A percentile compares a stretch with the other conserved stretches of the same genome.
phyloP scores from a whole-genome alignment of 106 monocot genomes.

The Allium cepa region DNA sequence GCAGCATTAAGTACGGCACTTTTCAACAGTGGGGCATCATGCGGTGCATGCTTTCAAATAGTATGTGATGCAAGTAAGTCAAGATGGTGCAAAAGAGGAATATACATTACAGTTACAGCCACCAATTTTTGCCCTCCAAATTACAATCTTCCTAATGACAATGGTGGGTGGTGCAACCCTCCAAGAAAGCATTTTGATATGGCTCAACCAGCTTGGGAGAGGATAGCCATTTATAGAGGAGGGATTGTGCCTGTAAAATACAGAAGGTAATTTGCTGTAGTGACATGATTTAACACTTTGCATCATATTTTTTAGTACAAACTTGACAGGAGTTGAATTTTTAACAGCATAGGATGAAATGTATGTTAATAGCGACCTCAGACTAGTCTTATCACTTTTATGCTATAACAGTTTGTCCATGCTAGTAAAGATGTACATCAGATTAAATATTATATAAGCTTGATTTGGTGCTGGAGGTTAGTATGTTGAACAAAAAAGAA shows the following conservation, averaged over 20 bases:
- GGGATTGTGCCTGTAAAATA: constrained; percentile 64
- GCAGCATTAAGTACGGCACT: constrained; percentile 77
- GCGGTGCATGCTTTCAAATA: constrained; percentile 45
- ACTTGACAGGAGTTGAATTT: not conserved
- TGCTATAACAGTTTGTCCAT: too few relatives aligned
- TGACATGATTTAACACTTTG: not conserved
- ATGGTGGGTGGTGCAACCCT: constrained; percentile 68
- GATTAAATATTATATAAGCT: too few relatives aligned
- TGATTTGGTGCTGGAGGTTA: too few relatives aligned
- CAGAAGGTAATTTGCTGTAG: constrained; percentile 21
- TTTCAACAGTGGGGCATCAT: constrained; percentile 50
- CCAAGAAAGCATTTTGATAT: constrained; percentile 56
- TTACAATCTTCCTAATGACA: constrained; percentile 40
- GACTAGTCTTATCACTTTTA: too few relatives aligned
- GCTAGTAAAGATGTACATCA: too few relatives aligned
- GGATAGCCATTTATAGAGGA: constrained; percentile 26
- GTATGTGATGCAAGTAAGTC: constrained; percentile 18
- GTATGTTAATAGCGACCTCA: too few relatives aligned
- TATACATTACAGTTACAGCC: constrained; percentile 36
- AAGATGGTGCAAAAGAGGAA: constrained; percentile 40
- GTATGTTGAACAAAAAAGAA: too few relatives aligned
- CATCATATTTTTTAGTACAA: not conserved
- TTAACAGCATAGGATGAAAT: too few relatives aligned
- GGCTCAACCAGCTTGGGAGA: constrained; percentile 72
- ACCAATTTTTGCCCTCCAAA: constrained; percentile 76